Evolutionary conservation across 331 rosid genomes (phyloP), one percentile per base, ranked within the genome.

Genomic region (Telfairia occidentalis): DNA sequence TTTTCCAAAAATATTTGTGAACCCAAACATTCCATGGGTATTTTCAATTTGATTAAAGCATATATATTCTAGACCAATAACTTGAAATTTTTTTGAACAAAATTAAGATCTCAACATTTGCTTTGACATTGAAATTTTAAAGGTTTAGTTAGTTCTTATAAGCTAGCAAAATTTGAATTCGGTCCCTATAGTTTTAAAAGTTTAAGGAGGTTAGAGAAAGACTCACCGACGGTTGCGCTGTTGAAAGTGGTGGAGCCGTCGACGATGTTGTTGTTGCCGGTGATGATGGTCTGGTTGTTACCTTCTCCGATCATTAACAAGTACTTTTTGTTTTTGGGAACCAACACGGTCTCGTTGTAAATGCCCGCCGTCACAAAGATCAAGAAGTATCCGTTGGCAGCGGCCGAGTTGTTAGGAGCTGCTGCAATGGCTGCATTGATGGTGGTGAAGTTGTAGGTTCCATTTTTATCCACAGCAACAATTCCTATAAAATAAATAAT

Each of bases 161-260:
- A n/a, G n/a, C n/a, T n/a, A n/a, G n/a, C n/a, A n/a, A n/a, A n/a
- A n/a, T n/a, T n/a, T n/a, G n/a, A n/a, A n/a, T n/a, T n/a, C n/a
- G n/a, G n/a, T n/a, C n/a, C n/a, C n/a, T n/a, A n/a, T n/a, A n/a
- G n/a, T n/a, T n/a, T n/a, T n/a, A n/a, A n/a, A n/a, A n/a, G n/a
- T n/a, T n/a, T 11, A n/a, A 46, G 1, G 8, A 15, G 13, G 10
- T 61, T 9, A 0, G 34, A 65, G 54, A 15, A 9, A 8, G 18
- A 7, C 77, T 73, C 12, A 73, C 77, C 19, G 1, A 73, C 7
- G 3, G 77, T 73, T 18, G 21, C 77, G 16, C 77, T 73, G 18
- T 73, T 73, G 64, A 73, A 73, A 19, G 77, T 73, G 50, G 77
- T 73, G 0, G 77, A 73, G 23, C 77, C 77, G 19, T 73, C 77